These are phyloP conservation scores for Arthrocladium fulminans DNA, from an alignment of 2,329 filamentous ascomycete species.

Conservation along the genomic window DNA sequence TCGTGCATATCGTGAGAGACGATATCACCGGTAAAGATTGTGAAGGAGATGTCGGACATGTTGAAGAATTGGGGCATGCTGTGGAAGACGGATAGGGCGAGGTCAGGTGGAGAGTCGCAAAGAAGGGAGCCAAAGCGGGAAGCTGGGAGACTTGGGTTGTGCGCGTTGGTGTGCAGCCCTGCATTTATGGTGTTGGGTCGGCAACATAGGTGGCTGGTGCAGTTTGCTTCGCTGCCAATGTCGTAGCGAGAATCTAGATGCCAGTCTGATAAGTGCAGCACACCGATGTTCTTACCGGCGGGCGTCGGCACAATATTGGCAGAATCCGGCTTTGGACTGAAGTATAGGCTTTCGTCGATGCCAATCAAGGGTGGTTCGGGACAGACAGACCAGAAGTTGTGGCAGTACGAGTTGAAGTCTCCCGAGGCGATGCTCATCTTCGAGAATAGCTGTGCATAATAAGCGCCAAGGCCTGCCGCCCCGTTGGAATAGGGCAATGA, in stretches of 20 bases:
- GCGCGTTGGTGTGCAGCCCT: slow-evolving; percentile 13
- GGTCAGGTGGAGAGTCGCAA: slow-evolving; percentile 24
- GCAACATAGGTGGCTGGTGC: slow-evolving; percentile 25
- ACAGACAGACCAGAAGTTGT: slow-evolving; percentile 15
- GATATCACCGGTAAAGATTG: slow-evolving; percentile 27
- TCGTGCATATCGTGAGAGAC: slow-evolving; percentile 26
- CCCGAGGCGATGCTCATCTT: slow-evolving; percentile 21
- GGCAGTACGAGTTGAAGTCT: slow-evolving; percentile 20
- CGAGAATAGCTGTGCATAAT: slow-evolving; percentile 22
- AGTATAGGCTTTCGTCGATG: slow-evolving; percentile 22
- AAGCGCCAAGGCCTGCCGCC: slow-evolving; percentile 17
- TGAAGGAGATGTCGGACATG: slow-evolving; percentile 21
- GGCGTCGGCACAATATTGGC: slow-evolving; percentile 18
- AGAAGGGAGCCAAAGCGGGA: slow-evolving; percentile 23
- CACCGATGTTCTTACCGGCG: slow-evolving; percentile 22
- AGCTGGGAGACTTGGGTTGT: slow-evolving; percentile 21
- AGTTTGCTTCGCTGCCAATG: slow-evolving; percentile 26
- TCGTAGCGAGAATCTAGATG: slow-evolving; percentile 26
- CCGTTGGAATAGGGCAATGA: slow-evolving; percentile 8
- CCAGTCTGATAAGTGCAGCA: slow-evolving; percentile 27
- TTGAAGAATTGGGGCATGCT: slow-evolving; percentile 22
- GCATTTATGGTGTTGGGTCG: slow-evolving; percentile 22
- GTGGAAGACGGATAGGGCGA: slow-evolving; percentile 22
- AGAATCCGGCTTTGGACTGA: slow-evolving; percentile 20
- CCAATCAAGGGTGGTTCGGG: slow-evolving; percentile 14